Conservation (phyloP, 192 early-diverging fungal species). For the Kappamyces sp. region DNA sequence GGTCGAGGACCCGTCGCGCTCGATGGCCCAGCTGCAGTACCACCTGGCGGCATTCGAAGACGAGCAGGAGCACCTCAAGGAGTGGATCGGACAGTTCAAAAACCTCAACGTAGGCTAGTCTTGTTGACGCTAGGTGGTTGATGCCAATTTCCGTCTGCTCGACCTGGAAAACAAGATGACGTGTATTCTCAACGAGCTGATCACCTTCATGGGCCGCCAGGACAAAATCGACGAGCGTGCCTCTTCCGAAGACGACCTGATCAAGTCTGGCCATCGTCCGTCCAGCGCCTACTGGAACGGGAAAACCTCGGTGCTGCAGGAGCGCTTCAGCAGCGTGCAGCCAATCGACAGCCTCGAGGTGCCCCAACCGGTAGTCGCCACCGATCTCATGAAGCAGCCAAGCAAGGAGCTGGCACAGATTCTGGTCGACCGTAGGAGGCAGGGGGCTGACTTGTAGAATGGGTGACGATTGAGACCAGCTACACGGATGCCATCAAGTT, state of each 20-base stretch:
- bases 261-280: background rate
- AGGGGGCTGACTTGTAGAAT: slow-evolving; percentile 29
- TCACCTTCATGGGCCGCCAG: slow-evolving; percentile 22
- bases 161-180: too few relatives aligned
- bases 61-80: slow-evolving; percentile 46
- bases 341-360: slow-evolving; percentile 10
- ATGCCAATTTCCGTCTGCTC: slow-evolving; percentile 15
- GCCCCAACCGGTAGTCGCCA: slow-evolving; percentile 13
- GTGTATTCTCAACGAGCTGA: too few relatives aligned
- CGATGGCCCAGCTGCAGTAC: slow-evolving; percentile 43
- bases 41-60: slow-evolving; percentile 53
- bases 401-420: slow-evolving; percentile 47
- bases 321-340: slow-evolving; percentile 1
- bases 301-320: too few relatives aligned
- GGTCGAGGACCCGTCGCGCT: slow-evolving; percentile 31
- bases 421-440: slow-evolving; percentile 40
- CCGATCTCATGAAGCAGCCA: slow-evolving; percentile 44
- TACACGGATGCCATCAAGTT: slow-evolving; percentile 55
- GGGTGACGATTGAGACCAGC: slow-evolving; percentile 49
- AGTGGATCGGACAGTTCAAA: slow-evolving; percentile 47
- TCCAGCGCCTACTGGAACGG: too few relatives aligned
- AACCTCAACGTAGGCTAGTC: slow-evolving; percentile 35
- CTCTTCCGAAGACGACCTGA: slow-evolving; percentile 16
- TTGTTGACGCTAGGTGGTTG: slow-evolving; percentile 24
- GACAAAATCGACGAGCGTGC: slow-evolving; percentile 34